These are phyloP conservation scores for Saturnispora serradocipensis DNA, from an alignment of 805 yeast species.

Conservation along the genomic window DNA sequence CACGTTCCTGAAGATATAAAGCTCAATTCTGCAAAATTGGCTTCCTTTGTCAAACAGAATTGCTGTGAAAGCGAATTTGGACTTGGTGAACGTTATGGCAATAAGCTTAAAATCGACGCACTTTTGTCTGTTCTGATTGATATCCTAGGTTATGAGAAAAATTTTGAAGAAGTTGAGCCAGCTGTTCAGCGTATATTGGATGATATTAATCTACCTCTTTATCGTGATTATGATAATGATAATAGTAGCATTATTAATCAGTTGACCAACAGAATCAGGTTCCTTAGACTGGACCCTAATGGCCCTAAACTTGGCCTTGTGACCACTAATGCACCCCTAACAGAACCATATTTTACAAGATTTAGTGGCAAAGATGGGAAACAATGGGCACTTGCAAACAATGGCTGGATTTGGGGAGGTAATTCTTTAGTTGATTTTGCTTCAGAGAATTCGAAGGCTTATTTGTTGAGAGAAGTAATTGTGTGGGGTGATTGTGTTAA, in stretches of 20 bases:
- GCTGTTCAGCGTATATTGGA: slow-evolving; percentile 52
- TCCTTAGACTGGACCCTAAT: slow-evolving; percentile 62
- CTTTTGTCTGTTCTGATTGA: slow-evolving; percentile 45
- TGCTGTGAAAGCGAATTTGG: slow-evolving; percentile 34
- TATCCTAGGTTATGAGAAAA: slow-evolving; percentile 24
- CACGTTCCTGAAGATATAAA: slow-evolving; percentile 37
- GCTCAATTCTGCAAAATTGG: slow-evolving; percentile 39
- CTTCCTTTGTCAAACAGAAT: slow-evolving; percentile 38
- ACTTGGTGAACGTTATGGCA: slow-evolving; percentile 40
- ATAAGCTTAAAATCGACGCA: slow-evolving; percentile 40
- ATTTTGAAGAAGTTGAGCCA: slow-evolving; percentile 18
- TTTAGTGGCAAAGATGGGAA: slow-evolving; percentile 46
- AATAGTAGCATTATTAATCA: slow-evolving; percentile 55
- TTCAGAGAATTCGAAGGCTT: slow-evolving; percentile 65
- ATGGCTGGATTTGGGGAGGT: slow-evolving; percentile 99
- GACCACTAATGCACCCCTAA: slow-evolving; percentile 47
- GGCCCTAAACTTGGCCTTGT: slow-evolving; percentile 78
- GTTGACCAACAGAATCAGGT: slow-evolving; percentile 66
- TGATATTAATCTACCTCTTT: slow-evolving; percentile 67
- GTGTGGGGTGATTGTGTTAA: slow-evolving; percentile 98
- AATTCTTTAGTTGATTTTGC: slow-evolving; percentile 93
- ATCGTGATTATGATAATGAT: slow-evolving; percentile 70
- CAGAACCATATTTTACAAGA: slow-evolving; percentile 84
- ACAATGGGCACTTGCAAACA: slow-evolving; percentile 73
- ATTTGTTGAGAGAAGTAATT: slow-evolving; percentile 83